A percentile compares a stretch with the other conserved stretches of the same genome.
Conservation (phyloP, 495 filamentous ascomycete species). For the Elaphomyces granulatus region DNA sequence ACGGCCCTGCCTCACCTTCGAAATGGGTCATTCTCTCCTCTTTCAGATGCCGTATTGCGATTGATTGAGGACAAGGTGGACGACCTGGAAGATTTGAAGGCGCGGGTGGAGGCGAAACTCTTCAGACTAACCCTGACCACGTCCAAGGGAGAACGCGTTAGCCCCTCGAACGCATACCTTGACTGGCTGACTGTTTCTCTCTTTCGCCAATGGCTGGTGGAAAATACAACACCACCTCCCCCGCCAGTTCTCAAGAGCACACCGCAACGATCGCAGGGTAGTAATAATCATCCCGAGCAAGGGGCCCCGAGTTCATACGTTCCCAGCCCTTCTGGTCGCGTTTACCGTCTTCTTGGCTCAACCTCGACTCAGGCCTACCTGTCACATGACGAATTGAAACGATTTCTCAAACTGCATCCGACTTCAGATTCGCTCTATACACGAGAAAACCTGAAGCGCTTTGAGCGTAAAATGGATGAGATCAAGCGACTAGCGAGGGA, state of each 20-base stretch:
- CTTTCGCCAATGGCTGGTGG: conserved; percentile 82
- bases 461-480: conserved; percentile 77
- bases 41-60: conserved; percentile 62
- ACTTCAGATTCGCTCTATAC: conserved; percentile 46
- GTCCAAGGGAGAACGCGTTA: conserved; percentile 65
- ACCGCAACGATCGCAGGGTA: conserved; percentile 3
- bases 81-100: conserved; percentile 58
- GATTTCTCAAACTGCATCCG: conserved; percentile 57
- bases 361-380: conserved; percentile 49
- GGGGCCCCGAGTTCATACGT: conserved; percentile 7
- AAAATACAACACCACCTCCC: conserved; percentile 62
- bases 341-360: conserved; percentile 57
- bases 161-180: conserved; percentile 59
- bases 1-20: conserved; percentile 60
- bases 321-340: conserved; percentile 35
- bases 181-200: conserved; percentile 78
- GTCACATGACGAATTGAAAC: conserved; percentile 71
- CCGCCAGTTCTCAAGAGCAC: conserved; percentile 33
- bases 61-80: conserved; percentile 84
- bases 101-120: conserved; percentile 56
- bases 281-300: conserved; percentile 10
- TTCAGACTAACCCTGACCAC: conserved; percentile 70
- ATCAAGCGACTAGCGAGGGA: conserved; percentile 70
- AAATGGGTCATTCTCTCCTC: conserved; percentile 36
- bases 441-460: conserved; percentile 62